Conservation (phyloP, 2,329 filamentous ascomycete species). For the Teratosphaeria destructans region DNA sequence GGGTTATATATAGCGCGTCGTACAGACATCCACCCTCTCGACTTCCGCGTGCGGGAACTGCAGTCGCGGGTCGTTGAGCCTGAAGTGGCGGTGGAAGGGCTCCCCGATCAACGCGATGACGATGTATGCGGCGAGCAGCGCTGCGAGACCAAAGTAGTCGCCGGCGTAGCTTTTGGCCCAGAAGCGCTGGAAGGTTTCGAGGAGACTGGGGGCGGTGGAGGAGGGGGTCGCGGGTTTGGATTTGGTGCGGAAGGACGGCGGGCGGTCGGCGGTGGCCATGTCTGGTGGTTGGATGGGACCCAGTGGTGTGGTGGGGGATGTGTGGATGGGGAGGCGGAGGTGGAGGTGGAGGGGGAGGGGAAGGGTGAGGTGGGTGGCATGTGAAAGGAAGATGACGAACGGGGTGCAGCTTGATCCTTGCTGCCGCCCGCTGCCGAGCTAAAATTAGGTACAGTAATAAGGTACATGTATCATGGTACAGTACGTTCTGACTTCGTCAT, state of each 20-base stretch:
- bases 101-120: slow-evolving; percentile 55
- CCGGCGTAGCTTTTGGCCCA: slow-evolving; percentile 68
- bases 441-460: background rate
- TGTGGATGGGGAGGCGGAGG: background rate
- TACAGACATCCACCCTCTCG: slow-evolving; percentile 73
- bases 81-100: slow-evolving; percentile 93
- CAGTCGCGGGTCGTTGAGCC: slow-evolving; percentile 71
- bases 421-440: background rate
- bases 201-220: slow-evolving; percentile 4
- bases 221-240: background rate
- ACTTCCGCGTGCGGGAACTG: slow-evolving; percentile 75
- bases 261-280: background rate
- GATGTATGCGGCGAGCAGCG: slow-evolving; percentile 59
- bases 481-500: too few species aligned
- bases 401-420: background rate
- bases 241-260: background rate
- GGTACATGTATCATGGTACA: too few species aligned
- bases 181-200: slow-evolving; percentile 14
- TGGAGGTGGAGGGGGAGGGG: background rate
- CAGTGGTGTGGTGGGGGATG: background rate
- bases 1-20: slow-evolving; percentile 21
- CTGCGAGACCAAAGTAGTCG: slow-evolving; percentile 70
- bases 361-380: background rate
- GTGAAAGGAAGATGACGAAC: background rate
- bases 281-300: background rate